These are phyloP conservation scores for Xylaria sp. DNA, from an alignment of 2,329 filamentous ascomycete species.

Conservation along the genomic window DNA sequence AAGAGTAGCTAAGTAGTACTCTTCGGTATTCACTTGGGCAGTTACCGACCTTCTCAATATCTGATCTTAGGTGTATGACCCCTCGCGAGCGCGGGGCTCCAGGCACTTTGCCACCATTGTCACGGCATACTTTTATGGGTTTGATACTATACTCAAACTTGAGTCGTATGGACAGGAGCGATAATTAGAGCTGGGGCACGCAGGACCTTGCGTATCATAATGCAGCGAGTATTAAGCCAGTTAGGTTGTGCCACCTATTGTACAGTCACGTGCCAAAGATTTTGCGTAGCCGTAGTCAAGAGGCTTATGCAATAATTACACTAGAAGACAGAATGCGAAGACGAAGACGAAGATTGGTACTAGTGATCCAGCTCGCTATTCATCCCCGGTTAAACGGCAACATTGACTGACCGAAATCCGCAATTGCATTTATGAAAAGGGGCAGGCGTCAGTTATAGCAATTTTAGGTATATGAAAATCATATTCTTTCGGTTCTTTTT, in stretches of 20 bases:
- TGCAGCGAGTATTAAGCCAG: too few relatives aligned
- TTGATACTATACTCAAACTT: not conserved
- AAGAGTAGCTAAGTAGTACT: conserved; percentile 9
- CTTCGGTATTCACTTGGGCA: too few relatives aligned
- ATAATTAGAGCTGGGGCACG: not conserved
- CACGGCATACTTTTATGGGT: not conserved
- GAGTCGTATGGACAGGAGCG: not conserved
- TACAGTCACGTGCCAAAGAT: not conserved
- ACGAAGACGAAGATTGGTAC: not conserved
- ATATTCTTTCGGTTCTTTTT: not conserved
- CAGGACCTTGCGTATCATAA: not conserved
- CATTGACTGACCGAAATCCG: not conserved
- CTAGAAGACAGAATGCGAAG: not conserved
- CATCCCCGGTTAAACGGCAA: not conserved
- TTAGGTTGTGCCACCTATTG: not conserved
- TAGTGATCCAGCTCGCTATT: not conserved
- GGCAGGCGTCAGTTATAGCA: not conserved
- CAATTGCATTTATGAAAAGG: not conserved
- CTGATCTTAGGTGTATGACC: too few relatives aligned
- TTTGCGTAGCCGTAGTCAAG: too few relatives aligned
- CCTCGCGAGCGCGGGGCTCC: too few relatives aligned
- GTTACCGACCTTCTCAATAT: too few relatives aligned
- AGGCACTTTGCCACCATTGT: not conserved
- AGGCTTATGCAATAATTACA: not conserved
- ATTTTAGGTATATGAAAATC: not conserved